Evolutionary conservation across 306 rosid genomes (phyloP), one percentile per base, ranked within the genome.

Genomic region (Acacia crassicarpa): DNA sequence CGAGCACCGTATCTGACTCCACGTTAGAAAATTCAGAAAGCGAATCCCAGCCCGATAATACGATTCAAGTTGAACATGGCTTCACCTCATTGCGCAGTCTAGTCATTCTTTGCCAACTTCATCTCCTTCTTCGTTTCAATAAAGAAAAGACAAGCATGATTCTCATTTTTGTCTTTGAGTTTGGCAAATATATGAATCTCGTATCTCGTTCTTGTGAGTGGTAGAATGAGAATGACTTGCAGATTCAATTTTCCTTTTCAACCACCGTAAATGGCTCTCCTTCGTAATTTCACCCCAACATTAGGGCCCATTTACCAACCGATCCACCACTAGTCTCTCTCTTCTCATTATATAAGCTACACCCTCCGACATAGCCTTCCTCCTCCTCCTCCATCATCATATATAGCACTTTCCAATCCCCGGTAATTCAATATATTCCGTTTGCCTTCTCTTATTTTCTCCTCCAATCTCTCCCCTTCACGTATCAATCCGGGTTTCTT

Each of bases 231-330:
- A 17, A 17, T 63, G 8, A 9, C 49, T 45, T 22, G 40, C 19
- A 45, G 49, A 22, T 45, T 23, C 4, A 7, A 13, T 3, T 58
- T 22, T 23, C 32, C 14, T 22, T 72, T 72, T 27, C 45, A 51
- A 49, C 65, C 45, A 32, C 77, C 61, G 25, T 51, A 23, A 54
- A 56, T 19, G 58, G 81, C 78, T 48, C 69, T 20, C 14, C 22
- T 51, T 61, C 54, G 80, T 77, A 81, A 85, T 77, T 81, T 43
- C 61, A 71, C n/a, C 12, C 45, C 45, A 76, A 80, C 54, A 70
- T 17, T 22, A 46, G 84, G 84, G 84, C 82, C 84, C 70, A 62
- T 49, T 81, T 56, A 67, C 74, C 75, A 71, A 44, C 75, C 58
- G 19, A 45, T 71, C 58, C 40, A 22, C 49, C 54, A n/a, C 74